A percentile compares a stretch with the other conserved stretches of the same genome.
Conservation (phyloP, 2,329 filamentous ascomycete genomes). For the Lachnellula subtilissima region DNA sequence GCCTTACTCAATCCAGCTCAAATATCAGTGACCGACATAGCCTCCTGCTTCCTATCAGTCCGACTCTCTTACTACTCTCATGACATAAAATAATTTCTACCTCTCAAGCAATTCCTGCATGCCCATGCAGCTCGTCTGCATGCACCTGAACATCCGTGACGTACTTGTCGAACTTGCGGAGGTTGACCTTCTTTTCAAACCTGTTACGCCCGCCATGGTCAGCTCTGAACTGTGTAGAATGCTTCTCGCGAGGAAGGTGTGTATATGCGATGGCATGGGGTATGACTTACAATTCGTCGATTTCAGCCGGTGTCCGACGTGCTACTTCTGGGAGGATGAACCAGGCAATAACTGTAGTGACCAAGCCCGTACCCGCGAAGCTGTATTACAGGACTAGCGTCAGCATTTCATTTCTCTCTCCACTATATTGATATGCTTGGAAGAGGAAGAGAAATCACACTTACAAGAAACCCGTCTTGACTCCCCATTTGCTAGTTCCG, state of each 20-base stretch:
- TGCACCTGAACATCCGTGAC: slow-evolving; percentile 34
- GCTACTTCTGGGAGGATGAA: slow-evolving; percentile 36
- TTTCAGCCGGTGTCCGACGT: slow-evolving; percentile 34
- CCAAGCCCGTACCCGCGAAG: slow-evolving; percentile 33
- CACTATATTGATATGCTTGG: no score
- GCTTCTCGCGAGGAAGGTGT: no score
- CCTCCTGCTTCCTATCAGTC: no score
- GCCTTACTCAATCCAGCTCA: no score
- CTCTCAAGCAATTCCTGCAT: no score
- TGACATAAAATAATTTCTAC: no score
- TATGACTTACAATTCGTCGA: slow-evolving; percentile 35
- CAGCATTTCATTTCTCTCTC: background rate
- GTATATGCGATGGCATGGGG: background rate
- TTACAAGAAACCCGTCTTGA: slow-evolving; percentile 42
- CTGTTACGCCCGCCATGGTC: background rate
- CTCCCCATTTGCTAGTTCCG: slow-evolving; percentile 36
- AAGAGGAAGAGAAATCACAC: slow-evolving; percentile 5
- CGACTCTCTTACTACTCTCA: no score
- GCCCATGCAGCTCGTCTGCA: slow-evolving; percentile 16
- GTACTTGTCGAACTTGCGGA: slow-evolving; percentile 35
- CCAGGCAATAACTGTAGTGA: slow-evolving; percentile 33
- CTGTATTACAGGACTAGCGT: slow-evolving; percentile 12
- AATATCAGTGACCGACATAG: no score
- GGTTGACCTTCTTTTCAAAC: slow-evolving; percentile 34
- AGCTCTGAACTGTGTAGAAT: no score